Percentiles rank a stretch among this genome's conserved stretches.
Evolutionary conservation across 768 basidiomycete species (phyloP).

Genomic region (Trametes coccinea): DNA sequence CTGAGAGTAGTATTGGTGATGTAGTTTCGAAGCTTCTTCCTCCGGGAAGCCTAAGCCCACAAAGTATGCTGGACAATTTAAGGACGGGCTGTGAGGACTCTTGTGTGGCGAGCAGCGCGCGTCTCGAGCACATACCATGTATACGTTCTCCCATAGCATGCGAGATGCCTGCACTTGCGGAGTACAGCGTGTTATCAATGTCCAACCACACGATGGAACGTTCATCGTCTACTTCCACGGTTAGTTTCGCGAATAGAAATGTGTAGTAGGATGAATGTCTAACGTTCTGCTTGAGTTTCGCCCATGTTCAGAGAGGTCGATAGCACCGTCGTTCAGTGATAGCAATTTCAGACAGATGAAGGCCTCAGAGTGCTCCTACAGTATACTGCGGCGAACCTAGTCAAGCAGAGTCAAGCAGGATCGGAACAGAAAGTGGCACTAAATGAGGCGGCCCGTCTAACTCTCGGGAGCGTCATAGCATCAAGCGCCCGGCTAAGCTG

Average conservation of each 20-base stretch:
- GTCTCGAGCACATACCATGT: constrained; percentile 50
- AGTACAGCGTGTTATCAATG: constrained; percentile 88
- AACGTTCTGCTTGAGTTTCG: background rate
- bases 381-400: too few relatives aligned
- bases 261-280: background rate
- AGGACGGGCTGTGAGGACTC: too few relatives aligned
- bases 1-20: constrained; percentile 70
- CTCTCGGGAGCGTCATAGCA: background rate
- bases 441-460: too few relatives aligned
- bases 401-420: too few relatives aligned
- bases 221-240: constrained; percentile 42
- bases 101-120: background rate
- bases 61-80: constrained; percentile 61
- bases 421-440: too few relatives aligned
- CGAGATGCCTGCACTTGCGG: constrained; percentile 70
- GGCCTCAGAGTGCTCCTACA: too few relatives aligned
- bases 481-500: background rate
- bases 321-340: background rate
- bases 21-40: constrained; percentile 67
- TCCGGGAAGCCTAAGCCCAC: constrained; percentile 65
- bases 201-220: constrained; percentile 75
- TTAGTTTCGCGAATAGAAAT: background rate
- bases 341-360: background rate
- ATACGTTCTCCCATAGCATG: constrained; percentile 80
- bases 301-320: background rate